Base-by-base conservation (phyloP, 495 filamentous ascomycete genomes). In the Xylaria grammica region DNA sequence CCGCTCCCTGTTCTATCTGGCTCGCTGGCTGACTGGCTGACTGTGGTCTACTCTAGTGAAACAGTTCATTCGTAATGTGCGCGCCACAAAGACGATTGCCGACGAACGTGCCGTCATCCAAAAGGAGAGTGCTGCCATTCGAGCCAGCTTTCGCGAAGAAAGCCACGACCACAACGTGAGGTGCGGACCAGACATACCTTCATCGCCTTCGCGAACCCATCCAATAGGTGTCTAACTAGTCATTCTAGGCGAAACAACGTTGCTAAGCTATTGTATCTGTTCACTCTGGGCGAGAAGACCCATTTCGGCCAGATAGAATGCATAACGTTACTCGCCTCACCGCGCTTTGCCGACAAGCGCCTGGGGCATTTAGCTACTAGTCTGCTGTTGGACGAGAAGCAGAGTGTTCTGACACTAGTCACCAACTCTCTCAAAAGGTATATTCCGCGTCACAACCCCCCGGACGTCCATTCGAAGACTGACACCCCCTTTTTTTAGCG, bases 281-380 rank as follows among this genome's bases (percentile, higher is more conserved):
- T 99, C 76, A 99, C 95, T 1, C 86, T 99, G n/a, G 95, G 95
- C 61, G 95, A 99, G 77, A 86, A 95, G 63, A 99, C 95, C 64
- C 95, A 99, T 80, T 99, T 99, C 74, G 95, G 95, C 56, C 95
- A 99, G 82, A 98, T 99, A 78, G 95, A 99, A 89, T 99, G 95
- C 78, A 85, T 99, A 73, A 99, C 98, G 78, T 85, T 99, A 48
- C 86, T 99, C 19, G 95, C 95, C 59, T 98, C 96, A 11, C 94
- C 96, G 63, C 91, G 94, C 42, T 99, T 99, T 75, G 95, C 96
- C 67, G 95, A 99, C 84, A 99, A 99, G 81, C 89, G 95, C 45
- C 78, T 99, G 72, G 95, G 95, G 26, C 97, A 99, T 75, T 81
- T 99, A 63, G 95, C 96, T 24, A 97, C 95, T 0, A 99, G 97